Percentiles rank a stretch among this genome's conserved stretches.
Evolutionary conservation across 306 rosid genomes (phyloP).

Genomic region (Trifolium fragiferum): DNA sequence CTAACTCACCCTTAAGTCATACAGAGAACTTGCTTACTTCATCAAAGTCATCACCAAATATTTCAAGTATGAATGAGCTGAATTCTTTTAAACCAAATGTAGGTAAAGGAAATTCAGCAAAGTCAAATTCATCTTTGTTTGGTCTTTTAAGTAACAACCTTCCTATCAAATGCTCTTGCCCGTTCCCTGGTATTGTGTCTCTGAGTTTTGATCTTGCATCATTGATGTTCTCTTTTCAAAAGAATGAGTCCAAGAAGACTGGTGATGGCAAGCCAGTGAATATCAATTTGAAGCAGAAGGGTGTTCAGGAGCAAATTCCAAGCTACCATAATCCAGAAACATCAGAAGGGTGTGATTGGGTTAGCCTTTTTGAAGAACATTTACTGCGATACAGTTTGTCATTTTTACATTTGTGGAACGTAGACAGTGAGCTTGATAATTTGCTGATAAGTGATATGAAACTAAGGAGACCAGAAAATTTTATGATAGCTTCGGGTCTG

Average conservation of each 20-base stretch:
- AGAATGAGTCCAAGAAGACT: slow-evolving; percentile 48
- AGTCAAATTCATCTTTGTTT: slow-evolving; percentile 39
- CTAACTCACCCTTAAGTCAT: slow-evolving; percentile 51
- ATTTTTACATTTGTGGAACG: slow-evolving; percentile 83
- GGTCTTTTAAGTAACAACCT: slow-evolving; percentile 58
- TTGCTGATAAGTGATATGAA: slow-evolving; percentile 81
- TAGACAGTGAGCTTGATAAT: slow-evolving; percentile 78
- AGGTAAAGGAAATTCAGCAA: slow-evolving; percentile 52
- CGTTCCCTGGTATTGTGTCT: slow-evolving; percentile 87
- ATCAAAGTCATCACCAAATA: slow-evolving; percentile 56
- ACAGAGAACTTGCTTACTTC: slow-evolving; percentile 52
- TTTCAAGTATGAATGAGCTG: slow-evolving; percentile 51
- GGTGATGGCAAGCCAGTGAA: slow-evolving; percentile 46
- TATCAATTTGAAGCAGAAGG: slow-evolving; percentile 60
- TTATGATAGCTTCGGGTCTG: slow-evolving; percentile 81
- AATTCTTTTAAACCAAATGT: slow-evolving; percentile 52
- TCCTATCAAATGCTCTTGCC: slow-evolving; percentile 80
- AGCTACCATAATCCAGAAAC: slow-evolving; percentile 50
- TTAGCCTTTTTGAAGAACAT: slow-evolving; percentile 73
- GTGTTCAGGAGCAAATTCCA: slow-evolving; percentile 57
- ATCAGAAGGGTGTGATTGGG: slow-evolving; percentile 58
- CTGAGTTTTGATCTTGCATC: slow-evolving; percentile 84
- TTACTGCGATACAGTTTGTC: slow-evolving; percentile 85
- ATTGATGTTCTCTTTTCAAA: slow-evolving; percentile 65
- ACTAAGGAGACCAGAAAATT: slow-evolving; percentile 78